Evolutionary conservation across 2,329 filamentous ascomycete species (phyloP).

Genomic region (Neofusicoccum ribis): DNA sequence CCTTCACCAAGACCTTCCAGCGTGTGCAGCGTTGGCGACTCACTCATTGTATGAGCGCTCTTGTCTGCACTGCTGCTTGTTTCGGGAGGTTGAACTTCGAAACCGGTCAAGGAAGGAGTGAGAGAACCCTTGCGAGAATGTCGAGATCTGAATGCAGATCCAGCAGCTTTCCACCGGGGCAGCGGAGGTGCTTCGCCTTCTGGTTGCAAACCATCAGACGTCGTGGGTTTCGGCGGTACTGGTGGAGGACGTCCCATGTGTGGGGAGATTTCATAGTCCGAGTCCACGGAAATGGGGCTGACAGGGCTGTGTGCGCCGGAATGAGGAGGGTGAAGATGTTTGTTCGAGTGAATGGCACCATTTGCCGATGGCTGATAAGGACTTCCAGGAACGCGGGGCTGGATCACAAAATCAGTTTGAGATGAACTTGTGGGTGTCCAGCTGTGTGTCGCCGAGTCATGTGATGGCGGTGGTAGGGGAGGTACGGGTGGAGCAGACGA

Average conservation of each 20-base stretch:
- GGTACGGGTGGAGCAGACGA: slow-evolving; percentile 11
- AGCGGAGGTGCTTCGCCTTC: background rate
- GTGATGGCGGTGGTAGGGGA: background rate
- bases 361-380: slow-evolving; percentile 10
- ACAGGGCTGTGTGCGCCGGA: slow-evolving; percentile 12
- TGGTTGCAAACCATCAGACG: slow-evolving; percentile 1
- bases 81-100: slow-evolving; percentile 9
- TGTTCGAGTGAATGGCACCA: slow-evolving; percentile 1
- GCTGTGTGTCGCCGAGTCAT: background rate
- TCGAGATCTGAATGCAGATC: background rate
- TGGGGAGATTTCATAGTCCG: slow-evolving; percentile 7
- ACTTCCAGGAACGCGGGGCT: slow-evolving; percentile 14
- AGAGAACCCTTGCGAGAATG: slow-evolving; percentile 18
- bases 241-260: background rate
- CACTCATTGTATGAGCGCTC: slow-evolving; percentile 8
- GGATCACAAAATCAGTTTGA: slow-evolving; percentile 19
- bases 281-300: slow-evolving; percentile 8
- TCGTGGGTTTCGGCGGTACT: slow-evolving; percentile 1
- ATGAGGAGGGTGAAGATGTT: slow-evolving; percentile 6
- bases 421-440: slow-evolving; percentile 1
- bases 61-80: slow-evolving; percentile 11
- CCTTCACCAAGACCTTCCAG: slow-evolving; percentile 12
- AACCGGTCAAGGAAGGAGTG: slow-evolving; percentile 7
- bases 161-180: slow-evolving; percentile 12
- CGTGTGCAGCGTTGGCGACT: slow-evolving; percentile 8